Evolutionary conservation across 169 alveolate species (phyloP).

Genomic region (Plasmodium gonderi): DNA sequence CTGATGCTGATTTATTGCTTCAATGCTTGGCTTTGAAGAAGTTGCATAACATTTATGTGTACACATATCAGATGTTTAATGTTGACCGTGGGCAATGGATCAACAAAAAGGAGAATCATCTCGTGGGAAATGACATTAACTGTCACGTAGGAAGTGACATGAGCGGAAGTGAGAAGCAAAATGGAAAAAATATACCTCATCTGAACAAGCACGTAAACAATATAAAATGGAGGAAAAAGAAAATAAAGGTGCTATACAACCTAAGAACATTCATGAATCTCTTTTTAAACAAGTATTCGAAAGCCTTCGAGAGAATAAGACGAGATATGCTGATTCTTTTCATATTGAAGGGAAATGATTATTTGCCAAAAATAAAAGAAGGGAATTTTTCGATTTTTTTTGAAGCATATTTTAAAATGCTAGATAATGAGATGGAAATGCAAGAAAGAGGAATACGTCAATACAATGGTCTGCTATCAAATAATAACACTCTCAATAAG

Average conservation of each 20-base stretch:
- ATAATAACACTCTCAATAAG: constrained; percentile 6
- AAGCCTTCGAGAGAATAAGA: constrained; percentile 23
- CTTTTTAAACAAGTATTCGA: constrained; percentile 45
- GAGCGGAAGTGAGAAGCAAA: neutral
- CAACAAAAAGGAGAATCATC: constrained; percentile 48
- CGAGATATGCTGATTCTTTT: constrained; percentile 76
- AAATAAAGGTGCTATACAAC: constrained; percentile 58
- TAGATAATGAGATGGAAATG: neutral
- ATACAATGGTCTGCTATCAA: constrained; percentile 32
- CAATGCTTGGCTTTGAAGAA: constrained; percentile 78
- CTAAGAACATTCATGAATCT: constrained; percentile 56
- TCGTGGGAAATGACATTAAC: neutral
- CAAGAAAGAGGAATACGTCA: neutral
- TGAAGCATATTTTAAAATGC: constrained; percentile 77
- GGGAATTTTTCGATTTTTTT: constrained; percentile 74
- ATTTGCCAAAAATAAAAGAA: constrained; percentile 79
- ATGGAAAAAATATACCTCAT: neutral
- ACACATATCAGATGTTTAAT: constrained; percentile 64
- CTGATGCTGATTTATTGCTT: constrained; percentile 78
- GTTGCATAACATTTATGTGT: constrained; percentile 74
- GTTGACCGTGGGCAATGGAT: neutral
- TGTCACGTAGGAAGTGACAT: neutral
- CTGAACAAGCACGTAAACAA: neutral
- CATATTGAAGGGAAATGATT: constrained; percentile 79
- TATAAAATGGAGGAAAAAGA: constrained; percentile 3